Base-by-base conservation (phyloP, 345 rosid species). In the Arabidopsis thaliana region DNA sequence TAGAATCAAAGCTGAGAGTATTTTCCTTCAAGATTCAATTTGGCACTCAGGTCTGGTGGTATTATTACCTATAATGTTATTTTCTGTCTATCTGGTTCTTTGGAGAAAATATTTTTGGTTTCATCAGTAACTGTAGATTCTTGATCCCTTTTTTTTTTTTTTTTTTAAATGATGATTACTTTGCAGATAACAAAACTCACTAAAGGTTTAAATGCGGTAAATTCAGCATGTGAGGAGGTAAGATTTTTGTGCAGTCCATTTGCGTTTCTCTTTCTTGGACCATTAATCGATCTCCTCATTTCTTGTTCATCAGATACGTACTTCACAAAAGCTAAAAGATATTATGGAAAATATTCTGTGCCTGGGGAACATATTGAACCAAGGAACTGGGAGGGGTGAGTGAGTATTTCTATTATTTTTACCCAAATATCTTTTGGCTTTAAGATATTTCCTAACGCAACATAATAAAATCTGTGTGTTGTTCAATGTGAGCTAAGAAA, bases 301-400 rank as follows among this genome's bases (percentile, higher is more conserved):
- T 30, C 61, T 57, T 75, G 78, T 66, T 50, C 56, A 41, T 71
- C 79, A 96, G 99, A 98, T 93, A 67, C 93, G 98, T 53, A 84
- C 72, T 75, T 96, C 98, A 56, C 71, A 55, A 46, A 93, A 91
- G 78, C 74, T 96, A 82, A 93, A 96, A 83, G 98, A 91, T 69
- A 96, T 93, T 66, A 88, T 96, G 99, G 88, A 89, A 85, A 87
- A 75, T 79, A 93, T 96, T 84, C 97, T 96, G 56, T 86, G 80
- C 73, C 83, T 96, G 67, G 99, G 99, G 71, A 96, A 96, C 75
- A 84, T 86, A 5, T 78, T 93, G 83, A 96, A 93, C 84, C 97
- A 96, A 78, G 99, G 99, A 85, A 96, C 99, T 59, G 98, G 96
- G n/a, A 91, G 98, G 85, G 99, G 99, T 90, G 67, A 79, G 99